phyloP scores from a whole-genome alignment of 2,329 filamentous ascomycete genomes.

The Hypoxylon sp. region DNA sequence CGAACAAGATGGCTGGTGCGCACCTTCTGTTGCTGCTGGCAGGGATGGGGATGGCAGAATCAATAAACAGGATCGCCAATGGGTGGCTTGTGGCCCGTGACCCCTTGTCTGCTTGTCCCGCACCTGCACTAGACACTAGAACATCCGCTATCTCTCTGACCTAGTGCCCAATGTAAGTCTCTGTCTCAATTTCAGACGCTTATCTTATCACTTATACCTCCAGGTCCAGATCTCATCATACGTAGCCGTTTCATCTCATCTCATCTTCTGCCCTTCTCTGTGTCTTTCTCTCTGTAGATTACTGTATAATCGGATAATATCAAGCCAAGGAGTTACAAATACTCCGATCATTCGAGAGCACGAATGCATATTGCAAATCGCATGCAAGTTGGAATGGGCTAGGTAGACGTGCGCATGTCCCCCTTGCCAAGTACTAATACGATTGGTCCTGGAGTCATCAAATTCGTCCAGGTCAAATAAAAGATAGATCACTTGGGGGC shows the following conservation, averaged over 20 bases:
- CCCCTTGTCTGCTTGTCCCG: constrained; percentile 16
- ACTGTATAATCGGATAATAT: constrained; percentile 8
- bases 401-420: constrained; percentile 6
- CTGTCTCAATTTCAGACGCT: constrained; percentile 22
- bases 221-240: background rate
- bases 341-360: constrained; percentile 6
- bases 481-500: constrained; percentile 2
- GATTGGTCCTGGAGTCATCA: constrained; percentile 14
- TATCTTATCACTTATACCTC: constrained; percentile 30
- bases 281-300: constrained; percentile 4
- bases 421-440: constrained; percentile 12
- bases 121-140: constrained; percentile 14
- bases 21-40: constrained; percentile 11
- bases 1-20: constrained; percentile 19
- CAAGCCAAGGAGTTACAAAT: constrained; percentile 5
- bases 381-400: constrained; percentile 16
- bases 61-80: constrained; percentile 38
- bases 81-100: constrained; percentile 27
- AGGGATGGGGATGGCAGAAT: constrained; percentile 23
- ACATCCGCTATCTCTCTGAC: constrained; percentile 20
- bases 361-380: constrained; percentile 5
- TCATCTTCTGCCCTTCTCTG: constrained; percentile 1
- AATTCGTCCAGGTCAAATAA: constrained; percentile 11
- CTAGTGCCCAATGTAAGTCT: background rate
- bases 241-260: constrained; percentile 2